A percentile compares a stretch with the other conserved stretches of the same genome.
Conservation (phyloP, 1,284 basidiomycete species). For the Sphaerobolus stellatus region DNA sequence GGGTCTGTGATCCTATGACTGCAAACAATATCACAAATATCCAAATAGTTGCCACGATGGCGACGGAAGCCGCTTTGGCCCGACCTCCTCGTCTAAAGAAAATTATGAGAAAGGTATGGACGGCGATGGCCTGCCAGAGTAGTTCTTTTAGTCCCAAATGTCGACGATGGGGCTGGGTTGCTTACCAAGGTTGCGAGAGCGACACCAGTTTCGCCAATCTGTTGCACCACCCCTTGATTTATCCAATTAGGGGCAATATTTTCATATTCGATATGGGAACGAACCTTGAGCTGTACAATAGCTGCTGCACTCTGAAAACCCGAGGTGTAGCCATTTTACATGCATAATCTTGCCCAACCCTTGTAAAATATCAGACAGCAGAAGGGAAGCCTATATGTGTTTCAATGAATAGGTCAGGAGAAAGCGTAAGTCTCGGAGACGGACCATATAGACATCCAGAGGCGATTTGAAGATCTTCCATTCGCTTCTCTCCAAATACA, state of each 20-base stretch:
- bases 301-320: conserved; percentile 15
- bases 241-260: no score
- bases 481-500: not conserved
- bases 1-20: conserved; percentile 9
- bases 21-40: conserved; percentile 16
- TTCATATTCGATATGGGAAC: no score
- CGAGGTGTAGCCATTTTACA: conserved; percentile 16
- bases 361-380: conserved; percentile 19
- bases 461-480: conserved; percentile 10
- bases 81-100: conserved; percentile 12
- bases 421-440: not conserved
- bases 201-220: conserved; percentile 20
- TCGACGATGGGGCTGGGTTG: no score
- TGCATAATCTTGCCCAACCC: conserved; percentile 17
- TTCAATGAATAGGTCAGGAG: not conserved
- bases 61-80: conserved; percentile 2
- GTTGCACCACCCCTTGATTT: conserved; percentile 19
- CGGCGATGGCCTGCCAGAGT: conserved; percentile 14
- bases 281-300: no score
- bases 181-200: conserved; percentile 12
- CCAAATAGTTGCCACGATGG: conserved; percentile 14
- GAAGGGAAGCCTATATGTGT: conserved; percentile 8
- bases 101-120: conserved; percentile 18
- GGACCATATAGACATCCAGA: conserved; percentile 9
- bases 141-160: no score